Evolutionary conservation across 1,139 yeast species (phyloP).

Genomic region (Yamadazyma sp.): DNA sequence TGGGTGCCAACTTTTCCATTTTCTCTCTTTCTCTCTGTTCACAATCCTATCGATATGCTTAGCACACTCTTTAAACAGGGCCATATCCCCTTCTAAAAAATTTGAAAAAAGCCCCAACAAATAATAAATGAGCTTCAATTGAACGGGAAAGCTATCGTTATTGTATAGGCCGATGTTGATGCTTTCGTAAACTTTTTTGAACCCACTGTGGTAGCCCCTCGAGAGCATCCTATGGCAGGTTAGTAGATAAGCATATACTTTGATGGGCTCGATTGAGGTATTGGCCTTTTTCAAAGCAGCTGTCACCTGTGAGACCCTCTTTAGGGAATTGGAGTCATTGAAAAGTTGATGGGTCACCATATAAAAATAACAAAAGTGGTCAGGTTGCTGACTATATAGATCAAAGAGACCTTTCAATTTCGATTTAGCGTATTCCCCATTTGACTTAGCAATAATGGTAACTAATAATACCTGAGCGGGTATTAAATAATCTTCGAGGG

Average conservation of each 20-base stretch:
- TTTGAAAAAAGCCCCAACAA: neutral
- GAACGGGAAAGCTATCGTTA: constrained; percentile 23
- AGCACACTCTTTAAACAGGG: constrained; percentile 3
- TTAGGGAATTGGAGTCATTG: constrained; percentile 16
- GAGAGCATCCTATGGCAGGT: neutral
- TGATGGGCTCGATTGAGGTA: neutral
- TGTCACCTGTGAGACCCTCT: neutral
- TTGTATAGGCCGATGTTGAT: constrained; percentile 21
- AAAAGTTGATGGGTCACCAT: constrained; percentile 5
- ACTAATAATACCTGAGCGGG: constrained; percentile 1
- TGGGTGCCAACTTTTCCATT: constrained; percentile 23
- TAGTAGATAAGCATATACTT: neutral
- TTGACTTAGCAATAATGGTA: neutral
- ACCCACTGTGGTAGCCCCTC: neutral
- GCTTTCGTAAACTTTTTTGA: neutral
- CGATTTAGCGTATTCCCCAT: neutral
- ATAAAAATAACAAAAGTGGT: constrained; percentile 2
- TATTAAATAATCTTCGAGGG: neutral
- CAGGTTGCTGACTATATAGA: neutral
- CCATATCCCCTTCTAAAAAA: neutral
- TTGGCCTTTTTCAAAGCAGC: neutral
- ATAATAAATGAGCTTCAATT: constrained; percentile 3
- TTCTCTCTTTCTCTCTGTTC: constrained; percentile 18
- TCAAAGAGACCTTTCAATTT: neutral
- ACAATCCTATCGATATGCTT: constrained; percentile 25